Evolutionary conservation across 2,329 filamentous ascomycete genomes (phyloP).

Genomic region (Fusarium torreyae): DNA sequence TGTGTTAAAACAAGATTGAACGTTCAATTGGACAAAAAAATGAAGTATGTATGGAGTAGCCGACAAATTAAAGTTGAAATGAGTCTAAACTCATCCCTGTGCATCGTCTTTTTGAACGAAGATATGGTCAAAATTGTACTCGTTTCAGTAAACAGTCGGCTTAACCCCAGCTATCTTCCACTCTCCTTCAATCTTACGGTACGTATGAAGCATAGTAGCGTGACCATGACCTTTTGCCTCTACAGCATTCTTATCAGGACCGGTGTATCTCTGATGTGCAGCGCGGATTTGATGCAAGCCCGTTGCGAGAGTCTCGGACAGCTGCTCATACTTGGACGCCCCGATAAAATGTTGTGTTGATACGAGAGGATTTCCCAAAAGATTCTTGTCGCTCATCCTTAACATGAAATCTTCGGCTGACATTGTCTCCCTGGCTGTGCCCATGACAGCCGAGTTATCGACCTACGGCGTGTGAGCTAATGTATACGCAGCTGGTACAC

Average conservation of each 20-base stretch:
- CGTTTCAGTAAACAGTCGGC: conserved; percentile 11
- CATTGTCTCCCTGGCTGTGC: too few species aligned
- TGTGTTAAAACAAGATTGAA: too few species aligned
- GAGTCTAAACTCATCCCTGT: too few species aligned
- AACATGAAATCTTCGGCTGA: too few species aligned
- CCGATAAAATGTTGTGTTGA: conserved; percentile 18
- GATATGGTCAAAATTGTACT: conserved; percentile 8
- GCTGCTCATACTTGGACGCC: background rate
- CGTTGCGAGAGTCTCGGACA: background rate
- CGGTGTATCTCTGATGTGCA: conserved; percentile 19
- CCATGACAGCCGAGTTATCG: too few species aligned
- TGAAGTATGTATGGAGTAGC: too few species aligned
- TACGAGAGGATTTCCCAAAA: conserved; percentile 13
- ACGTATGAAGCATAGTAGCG: conserved; percentile 17
- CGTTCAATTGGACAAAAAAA: too few species aligned
- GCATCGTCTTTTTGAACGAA: too few species aligned
- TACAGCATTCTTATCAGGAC: background rate
- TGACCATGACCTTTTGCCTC: conserved; percentile 18
- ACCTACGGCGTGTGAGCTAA: too few species aligned
- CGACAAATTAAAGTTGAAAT: too few species aligned
- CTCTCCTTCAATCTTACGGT: background rate
- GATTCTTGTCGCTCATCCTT: too few species aligned
- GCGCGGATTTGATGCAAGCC: conserved; percentile 14
- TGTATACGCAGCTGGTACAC: too few species aligned
- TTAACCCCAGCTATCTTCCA: conserved; percentile 20